Percentiles rank a stretch among this genome's conserved stretches.
These are phyloP conservation scores for Pseudogymnoascus sp. DNA, from an alignment of 2,329 filamentous ascomycete genomes.

Conservation along the genomic window DNA sequence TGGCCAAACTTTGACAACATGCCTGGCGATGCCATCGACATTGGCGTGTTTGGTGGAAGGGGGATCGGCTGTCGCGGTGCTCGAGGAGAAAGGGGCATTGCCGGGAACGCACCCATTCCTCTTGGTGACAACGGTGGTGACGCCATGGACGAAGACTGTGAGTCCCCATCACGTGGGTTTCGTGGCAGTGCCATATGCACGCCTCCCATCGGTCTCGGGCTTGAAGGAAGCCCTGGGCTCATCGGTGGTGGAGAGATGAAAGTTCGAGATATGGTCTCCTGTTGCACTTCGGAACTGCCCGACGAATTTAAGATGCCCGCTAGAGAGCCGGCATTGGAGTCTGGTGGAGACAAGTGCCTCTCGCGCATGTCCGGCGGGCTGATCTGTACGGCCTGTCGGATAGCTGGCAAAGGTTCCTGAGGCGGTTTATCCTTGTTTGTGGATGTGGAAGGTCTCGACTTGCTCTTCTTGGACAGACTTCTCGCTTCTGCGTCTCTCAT, in stretches of 20 bases:
- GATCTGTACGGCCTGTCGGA: slow-evolving; percentile 29
- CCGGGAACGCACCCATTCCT: slow-evolving; percentile 37
- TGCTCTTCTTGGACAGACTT: slow-evolving; percentile 67
- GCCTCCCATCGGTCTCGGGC: slow-evolving; percentile 52
- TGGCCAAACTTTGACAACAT: slow-evolving; percentile 26
- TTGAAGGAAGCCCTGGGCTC: slow-evolving; percentile 54
- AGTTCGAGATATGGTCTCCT: slow-evolving; percentile 15
- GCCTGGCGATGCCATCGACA: slow-evolving; percentile 49
- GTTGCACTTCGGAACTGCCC: slow-evolving; percentile 20
- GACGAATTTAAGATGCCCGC: slow-evolving; percentile 42
- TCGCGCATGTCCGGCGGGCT: slow-evolving; percentile 26
- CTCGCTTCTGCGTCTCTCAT: slow-evolving; percentile 61
- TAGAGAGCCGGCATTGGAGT: slow-evolving; percentile 41
- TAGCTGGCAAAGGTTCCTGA: slow-evolving; percentile 34
- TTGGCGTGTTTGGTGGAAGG: slow-evolving; percentile 61
- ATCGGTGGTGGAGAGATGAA: slow-evolving; percentile 39
- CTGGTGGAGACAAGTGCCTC: slow-evolving; percentile 27
- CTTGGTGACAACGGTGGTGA: slow-evolving; percentile 66
- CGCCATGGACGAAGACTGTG: slow-evolving; percentile 38
- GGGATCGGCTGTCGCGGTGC: slow-evolving; percentile 67
- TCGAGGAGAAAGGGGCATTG: slow-evolving; percentile 61
- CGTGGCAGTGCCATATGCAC: slow-evolving; percentile 53
- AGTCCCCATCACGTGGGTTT: slow-evolving; percentile 40
- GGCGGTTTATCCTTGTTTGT: slow-evolving; percentile 18
- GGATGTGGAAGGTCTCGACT: slow-evolving; percentile 31